These are phyloP conservation scores for Kazachstania kunashirensis DNA, from an alignment of 805 yeast species.

Conservation along the genomic window DNA sequence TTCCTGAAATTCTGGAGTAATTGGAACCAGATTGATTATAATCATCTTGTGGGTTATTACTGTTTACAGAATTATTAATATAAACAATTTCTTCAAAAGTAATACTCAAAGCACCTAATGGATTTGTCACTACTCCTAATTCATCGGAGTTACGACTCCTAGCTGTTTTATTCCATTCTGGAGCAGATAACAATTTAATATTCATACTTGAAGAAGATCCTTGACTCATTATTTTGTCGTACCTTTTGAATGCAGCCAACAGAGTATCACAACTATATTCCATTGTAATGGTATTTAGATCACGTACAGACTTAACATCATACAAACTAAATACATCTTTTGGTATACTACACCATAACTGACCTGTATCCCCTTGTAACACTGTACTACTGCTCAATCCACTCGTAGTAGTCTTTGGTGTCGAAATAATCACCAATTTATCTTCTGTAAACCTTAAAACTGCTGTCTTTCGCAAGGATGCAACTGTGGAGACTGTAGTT, in stretches of 20 bases:
- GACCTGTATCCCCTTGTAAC: constrained; percentile 24
- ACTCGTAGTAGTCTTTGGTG: constrained; percentile 17
- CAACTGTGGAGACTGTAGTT: constrained; percentile 25
- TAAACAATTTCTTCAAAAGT: constrained; percentile 25
- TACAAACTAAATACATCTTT: constrained; percentile 24
- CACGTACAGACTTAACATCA: constrained; percentile 22
- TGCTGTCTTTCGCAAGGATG: constrained; percentile 26
- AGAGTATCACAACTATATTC: constrained; percentile 27
- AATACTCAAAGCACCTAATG: constrained; percentile 22
- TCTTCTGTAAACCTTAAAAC: constrained; percentile 27
- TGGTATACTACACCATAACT: constrained; percentile 29
- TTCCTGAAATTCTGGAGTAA: constrained; percentile 4
- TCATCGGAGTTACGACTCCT: neutral
- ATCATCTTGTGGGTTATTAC: constrained; percentile 6
- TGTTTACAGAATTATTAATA: constrained; percentile 8
- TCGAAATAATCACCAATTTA: constrained; percentile 23
- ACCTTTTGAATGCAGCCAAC: constrained; percentile 23
- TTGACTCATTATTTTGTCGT: constrained; percentile 23
- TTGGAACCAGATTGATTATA: constrained; percentile 5
- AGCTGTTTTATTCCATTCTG: constrained; percentile 17
- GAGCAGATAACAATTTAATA: constrained; percentile 21
- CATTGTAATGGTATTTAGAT: constrained; percentile 23
- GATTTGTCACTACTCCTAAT: constrained; percentile 10
- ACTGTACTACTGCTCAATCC: constrained; percentile 9
- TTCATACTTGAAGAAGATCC: constrained; percentile 23